These are phyloP conservation scores for Capsaspora owczarzaki DNA, from an alignment of 78 protist species.

Conservation along the genomic window DNA sequence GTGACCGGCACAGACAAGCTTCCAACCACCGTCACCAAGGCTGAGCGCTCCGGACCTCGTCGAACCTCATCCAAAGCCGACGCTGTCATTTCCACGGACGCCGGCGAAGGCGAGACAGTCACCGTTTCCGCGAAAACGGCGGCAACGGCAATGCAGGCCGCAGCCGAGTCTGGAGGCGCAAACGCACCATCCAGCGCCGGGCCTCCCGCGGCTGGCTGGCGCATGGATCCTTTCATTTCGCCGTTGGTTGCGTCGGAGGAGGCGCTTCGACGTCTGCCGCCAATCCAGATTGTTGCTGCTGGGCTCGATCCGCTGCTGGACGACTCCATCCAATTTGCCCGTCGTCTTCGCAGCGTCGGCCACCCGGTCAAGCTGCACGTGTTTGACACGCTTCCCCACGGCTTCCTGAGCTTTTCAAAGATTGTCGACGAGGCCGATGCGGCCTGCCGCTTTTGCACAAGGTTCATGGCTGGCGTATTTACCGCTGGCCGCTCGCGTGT, in stretches of 20 bases:
- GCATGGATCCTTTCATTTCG: background rate
- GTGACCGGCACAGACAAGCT: too few relatives aligned
- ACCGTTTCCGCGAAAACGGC: too few relatives aligned
- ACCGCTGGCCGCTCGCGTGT: too few relatives aligned
- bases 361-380: background rate
- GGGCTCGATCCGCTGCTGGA: conserved; percentile 35
- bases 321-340: conserved; percentile 17
- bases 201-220: background rate
- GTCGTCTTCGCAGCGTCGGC: background rate
- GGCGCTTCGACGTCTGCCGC: background rate
- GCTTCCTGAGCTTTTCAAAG: background rate
- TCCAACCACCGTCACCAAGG: too few relatives aligned
- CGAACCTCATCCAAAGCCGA: too few relatives aligned
- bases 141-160: background rate
- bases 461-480: too few relatives aligned
- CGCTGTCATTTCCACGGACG: too few relatives aligned
- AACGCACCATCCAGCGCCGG: too few relatives aligned
- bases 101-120: background rate
- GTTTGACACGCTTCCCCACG: background rate
- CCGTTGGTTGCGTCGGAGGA: background rate
- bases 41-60: too few relatives aligned
- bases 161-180: background rate
- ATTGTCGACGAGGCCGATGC: background rate
- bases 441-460: too few relatives aligned
- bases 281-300: background rate